Base-by-base conservation (phyloP, 202 grass and related monocot genomes). In the Sporobolus alterniflorus region DNA sequence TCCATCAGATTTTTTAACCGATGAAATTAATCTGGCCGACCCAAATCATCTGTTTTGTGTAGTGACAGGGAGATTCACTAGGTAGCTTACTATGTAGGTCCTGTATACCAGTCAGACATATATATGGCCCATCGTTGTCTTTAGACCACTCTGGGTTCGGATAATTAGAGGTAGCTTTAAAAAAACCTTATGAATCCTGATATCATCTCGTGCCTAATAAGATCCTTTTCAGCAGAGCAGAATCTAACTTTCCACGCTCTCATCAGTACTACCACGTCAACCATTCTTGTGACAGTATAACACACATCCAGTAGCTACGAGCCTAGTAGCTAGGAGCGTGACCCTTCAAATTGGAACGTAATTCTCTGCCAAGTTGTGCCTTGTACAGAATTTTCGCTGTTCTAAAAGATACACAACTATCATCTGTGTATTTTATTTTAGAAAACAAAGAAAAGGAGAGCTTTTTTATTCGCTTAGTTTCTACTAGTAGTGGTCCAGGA, bases 81-180 rank as follows among this genome's bases (percentile, higher is more conserved):
- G 16, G 56, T 29, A 6, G 24, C 18, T 52, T 48, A 16, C 46
- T 17, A 2, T 17, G 16, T 54, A 6, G n/a, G 48, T 68, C 6
- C 32, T 69, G 49, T 25, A 25, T 78, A 46, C 44, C 15, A 21
- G 73, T 56, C 73, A 77, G 71, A 65, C 13, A 46, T 26, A n/a
- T n/a, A n/a, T 0, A 36, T n/a, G 42, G 43, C 14, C 18, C 40
- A 29, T 78, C 65, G 29, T 39, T 64, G 31, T 85, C 42, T 40
- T 31, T 21, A 59, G 22, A 64, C 83, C 75, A 5, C 49, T 54
- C 47, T 41, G 24, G 31, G 61, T 44, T 83, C 47, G 25, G 47
- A 67, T 20, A 55, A 61, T 29, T 16, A 29, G 51, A n/a, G 16
- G 6, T 28, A 2, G 24, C 44, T 59, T 31, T 11, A 42, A 67